Base-by-base conservation (phyloP, 1,284 basidiomycete genomes). In the Kalmanozyma brasiliensis region DNA sequence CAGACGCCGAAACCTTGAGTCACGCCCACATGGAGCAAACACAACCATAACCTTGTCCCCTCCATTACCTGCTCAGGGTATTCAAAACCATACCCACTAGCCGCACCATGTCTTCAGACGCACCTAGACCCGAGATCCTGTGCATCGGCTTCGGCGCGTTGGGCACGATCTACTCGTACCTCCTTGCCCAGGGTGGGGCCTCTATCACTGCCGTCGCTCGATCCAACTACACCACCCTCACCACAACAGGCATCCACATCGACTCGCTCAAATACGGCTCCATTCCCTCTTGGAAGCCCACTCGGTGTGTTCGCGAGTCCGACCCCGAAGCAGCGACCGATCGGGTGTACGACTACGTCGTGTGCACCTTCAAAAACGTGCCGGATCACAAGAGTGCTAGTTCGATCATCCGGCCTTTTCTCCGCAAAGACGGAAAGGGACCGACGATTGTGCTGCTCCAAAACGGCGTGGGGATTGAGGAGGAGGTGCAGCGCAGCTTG, bases 401-500 rank as follows among this genome's bases (percentile, higher is more conserved):
- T 0, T 79, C 83, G 13, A 82, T 91, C 13, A 85, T 92, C 16
- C 82, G 84, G 19, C 87, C 89, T 1, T 83, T 89, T 1, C 83
- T 92, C n/a, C n/a, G n/a, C 4, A 34, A 42, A 13, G 34, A 16
- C 35, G 43, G 33, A n/a, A 64, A 4, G 64, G 89, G 73, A 4
- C 84, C 85, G 0, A 86, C 86, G 1, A 90, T 89, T 70, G 87
- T 90, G 2, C 78, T 92, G 14, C 82, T 92, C 40, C 90, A 91
- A 83, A 92, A 93, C 78, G 91, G 91, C 2, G 83, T 93, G 5
- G 88, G 87, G 26, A 87, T 91, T 20, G 91, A 92, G 76, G 83
- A 83, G 24, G 89, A 90, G 57, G 83, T 91, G 26, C 88, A 89
- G 72, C 72, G 85, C 4, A 84, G 86, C 0, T 77, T 89, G 10